These are phyloP conservation scores for Brettanomyces bruxellensis DNA, from an alignment of 805 yeast species.

Conservation along the genomic window DNA sequence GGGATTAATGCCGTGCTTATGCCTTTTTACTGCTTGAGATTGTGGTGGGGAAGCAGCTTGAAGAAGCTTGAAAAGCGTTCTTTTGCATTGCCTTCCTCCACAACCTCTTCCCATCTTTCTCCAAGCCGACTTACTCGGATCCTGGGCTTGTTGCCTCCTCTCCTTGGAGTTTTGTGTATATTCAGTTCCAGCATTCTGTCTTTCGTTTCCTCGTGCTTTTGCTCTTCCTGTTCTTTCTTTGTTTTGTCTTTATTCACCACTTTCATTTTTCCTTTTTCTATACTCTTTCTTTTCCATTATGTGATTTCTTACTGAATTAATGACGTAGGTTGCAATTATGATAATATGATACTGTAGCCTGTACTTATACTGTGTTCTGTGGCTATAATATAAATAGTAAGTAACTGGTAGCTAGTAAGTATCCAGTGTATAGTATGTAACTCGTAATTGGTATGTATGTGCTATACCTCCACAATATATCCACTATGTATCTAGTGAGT, in stretches of 20 bases:
- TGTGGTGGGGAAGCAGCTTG: no score
- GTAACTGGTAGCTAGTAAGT: no score
- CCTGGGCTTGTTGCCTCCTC: not conserved
- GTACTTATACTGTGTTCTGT: not conserved
- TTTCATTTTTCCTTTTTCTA: not conserved
- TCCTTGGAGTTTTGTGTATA: not conserved
- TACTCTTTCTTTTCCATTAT: not conserved
- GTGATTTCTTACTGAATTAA: not conserved
- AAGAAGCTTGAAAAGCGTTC: no score
- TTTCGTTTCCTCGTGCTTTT: no score
- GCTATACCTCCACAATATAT: no score
- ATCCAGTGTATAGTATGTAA: no score
- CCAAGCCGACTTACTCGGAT: not conserved
- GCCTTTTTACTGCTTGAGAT: not conserved
- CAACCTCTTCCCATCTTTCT: no score
- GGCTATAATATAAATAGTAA: no score
- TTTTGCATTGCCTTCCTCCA: no score
- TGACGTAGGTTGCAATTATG: not conserved
- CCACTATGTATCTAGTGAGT: no score
- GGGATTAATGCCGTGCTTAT: not conserved
- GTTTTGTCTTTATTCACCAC: not conserved
- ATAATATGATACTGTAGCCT: not conserved
- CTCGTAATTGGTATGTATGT: no score
- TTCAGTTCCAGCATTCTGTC: not conserved
- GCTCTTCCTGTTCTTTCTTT: slow-evolving; percentile 1